Evolutionary conservation across 257 asterid genomes (phyloP).

Genomic region (Solanum clarkiae): DNA sequence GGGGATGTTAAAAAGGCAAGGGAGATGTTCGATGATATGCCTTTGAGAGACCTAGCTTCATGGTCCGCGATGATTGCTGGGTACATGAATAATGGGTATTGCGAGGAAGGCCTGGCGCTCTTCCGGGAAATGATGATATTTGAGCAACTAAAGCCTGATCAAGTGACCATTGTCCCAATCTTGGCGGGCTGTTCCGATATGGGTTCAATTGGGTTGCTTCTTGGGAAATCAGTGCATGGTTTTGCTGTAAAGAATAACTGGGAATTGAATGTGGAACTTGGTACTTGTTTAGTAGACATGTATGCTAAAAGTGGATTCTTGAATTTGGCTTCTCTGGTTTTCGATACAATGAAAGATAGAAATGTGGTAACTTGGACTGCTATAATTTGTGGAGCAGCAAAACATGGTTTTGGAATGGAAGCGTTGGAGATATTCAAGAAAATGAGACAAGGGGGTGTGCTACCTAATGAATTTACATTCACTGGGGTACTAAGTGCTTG

Average conservation of each 20-base stretch:
- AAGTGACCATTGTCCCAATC: slow-evolving; percentile 27
- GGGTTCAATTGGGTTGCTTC: slow-evolving; percentile 39
- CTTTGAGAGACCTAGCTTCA: slow-evolving; percentile 26
- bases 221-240: slow-evolving; percentile 44
- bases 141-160: slow-evolving; percentile 31
- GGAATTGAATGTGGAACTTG: slow-evolving; percentile 36
- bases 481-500: slow-evolving; percentile 61
- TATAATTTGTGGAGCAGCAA: slow-evolving; percentile 47
- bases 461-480: slow-evolving; percentile 57
- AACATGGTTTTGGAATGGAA: slow-evolving; percentile 29
- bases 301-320: slow-evolving; percentile 49
- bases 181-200: slow-evolving; percentile 31
- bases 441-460: slow-evolving; percentile 34
- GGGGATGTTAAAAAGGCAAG: not conserved
- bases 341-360: slow-evolving; percentile 19
- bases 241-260: slow-evolving; percentile 34
- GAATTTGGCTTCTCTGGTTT: slow-evolving; percentile 29
- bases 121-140: slow-evolving; percentile 34
- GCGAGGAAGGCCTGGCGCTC: slow-evolving; percentile 27
- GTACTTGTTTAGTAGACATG: slow-evolving; percentile 52
- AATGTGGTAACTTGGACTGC: slow-evolving; percentile 60
- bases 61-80: slow-evolving; percentile 53
- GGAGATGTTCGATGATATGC: slow-evolving; percentile 32
- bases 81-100: slow-evolving; percentile 26
- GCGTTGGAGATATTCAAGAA: slow-evolving; percentile 31